Conservation (phyloP, 257 asterid genomes). For the Forsythia viridissima region DNA sequence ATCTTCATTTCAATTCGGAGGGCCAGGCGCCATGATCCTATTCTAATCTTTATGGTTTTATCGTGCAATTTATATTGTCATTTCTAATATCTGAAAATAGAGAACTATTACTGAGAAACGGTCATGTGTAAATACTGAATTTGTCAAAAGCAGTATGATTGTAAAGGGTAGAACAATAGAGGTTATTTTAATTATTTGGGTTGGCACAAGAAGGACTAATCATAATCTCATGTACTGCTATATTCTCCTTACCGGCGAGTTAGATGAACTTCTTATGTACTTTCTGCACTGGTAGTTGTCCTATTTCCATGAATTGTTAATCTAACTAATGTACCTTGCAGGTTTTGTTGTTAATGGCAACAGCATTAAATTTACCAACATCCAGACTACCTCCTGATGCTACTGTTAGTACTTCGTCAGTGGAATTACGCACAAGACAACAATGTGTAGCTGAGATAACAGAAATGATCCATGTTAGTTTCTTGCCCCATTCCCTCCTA, state of each 20-base stretch:
- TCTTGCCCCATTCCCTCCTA: background rate
- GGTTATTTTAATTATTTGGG: background rate
- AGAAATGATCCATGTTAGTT: constrained; percentile 95
- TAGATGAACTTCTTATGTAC: background rate
- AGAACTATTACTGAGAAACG: background rate
- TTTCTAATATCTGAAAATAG: background rate
- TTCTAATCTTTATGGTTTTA: background rate
- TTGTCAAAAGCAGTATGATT: background rate
- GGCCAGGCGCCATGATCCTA: background rate
- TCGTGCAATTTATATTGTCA: background rate
- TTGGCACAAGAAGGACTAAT: background rate
- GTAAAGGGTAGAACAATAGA: background rate
- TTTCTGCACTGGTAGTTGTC: constrained; percentile 4
- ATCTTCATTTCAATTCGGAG: constrained; percentile 4
- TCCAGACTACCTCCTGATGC: constrained; percentile 46
- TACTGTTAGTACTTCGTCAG: constrained; percentile 42
- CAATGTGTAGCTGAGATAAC: constrained; percentile 91
- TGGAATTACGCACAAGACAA: constrained; percentile 82
- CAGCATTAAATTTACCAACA: constrained; percentile 72
- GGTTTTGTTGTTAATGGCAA: constrained; percentile 96
- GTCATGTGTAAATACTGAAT: background rate
- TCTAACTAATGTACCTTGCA: constrained; percentile 30
- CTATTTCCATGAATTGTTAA: constrained; percentile 2
- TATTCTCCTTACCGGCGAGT: background rate
- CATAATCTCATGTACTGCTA: background rate